Base-by-base conservation (phyloP, 2,329 filamentous ascomycete genomes). In the Neurospora sp. region DNA sequence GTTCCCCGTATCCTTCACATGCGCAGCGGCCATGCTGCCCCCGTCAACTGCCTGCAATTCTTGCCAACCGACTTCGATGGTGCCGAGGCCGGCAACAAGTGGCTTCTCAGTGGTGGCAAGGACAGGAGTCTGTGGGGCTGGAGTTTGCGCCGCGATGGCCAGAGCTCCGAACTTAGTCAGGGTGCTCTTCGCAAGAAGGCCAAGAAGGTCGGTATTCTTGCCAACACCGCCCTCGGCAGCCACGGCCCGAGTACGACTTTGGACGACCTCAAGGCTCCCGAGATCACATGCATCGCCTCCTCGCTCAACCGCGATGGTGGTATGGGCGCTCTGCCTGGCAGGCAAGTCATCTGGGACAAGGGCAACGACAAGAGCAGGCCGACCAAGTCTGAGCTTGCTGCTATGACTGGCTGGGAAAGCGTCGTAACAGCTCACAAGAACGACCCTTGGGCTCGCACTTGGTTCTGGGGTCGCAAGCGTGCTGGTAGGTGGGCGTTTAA, bases 391-490 rank as follows among this genome's bases (percentile, higher is more conserved):
- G 90, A 93, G 74, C 84, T 89, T 70, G 91, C 90, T 75, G 87
- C 89, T 67, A 89, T 89, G 83, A 97, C 94, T 2, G 96, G 96
- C 1, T 99, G 96, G 96, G 96, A 99, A 80, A 97, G 95, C 77
- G 90, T 99, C 7, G 88, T 99, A 2, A 99, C 96, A 4, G 95
- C 93, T 10, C 96, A 99, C 78, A 90, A 90, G 76, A 89, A 91
- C 68, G 95, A 98, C 77, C 86, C 89, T 66, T 92, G 88, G 77
- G 96, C 93, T 19, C 89, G 96, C 68, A 98, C 96, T 1, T 99
- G 96, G 96, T 97, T 97, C 81, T 98, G 96, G 94, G 96, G 95
- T 6, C 90, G 93, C 70, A 97, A 96, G 81, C 90, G 91, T 76
- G 94, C 96, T 67, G 96, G 96, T 11, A 87, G 96, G 73, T 99